phyloP scores from a whole-genome alignment of 306 rosid genomes.

The Rubus idaeus region DNA sequence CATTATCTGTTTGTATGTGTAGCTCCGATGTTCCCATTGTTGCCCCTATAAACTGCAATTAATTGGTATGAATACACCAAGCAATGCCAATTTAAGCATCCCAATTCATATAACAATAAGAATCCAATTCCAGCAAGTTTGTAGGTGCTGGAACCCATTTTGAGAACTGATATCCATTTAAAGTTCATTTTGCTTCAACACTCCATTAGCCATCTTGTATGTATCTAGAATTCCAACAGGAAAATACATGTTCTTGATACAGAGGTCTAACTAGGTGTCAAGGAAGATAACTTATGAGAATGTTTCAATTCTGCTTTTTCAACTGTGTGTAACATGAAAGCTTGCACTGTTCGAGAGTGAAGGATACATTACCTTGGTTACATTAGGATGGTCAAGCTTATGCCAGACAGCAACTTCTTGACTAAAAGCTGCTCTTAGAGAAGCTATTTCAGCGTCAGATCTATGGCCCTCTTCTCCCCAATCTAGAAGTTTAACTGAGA shows the following conservation, averaged over 20 bases:
- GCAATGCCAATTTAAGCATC: conserved; percentile 13
- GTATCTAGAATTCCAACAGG: not conserved
- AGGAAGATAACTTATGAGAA: not conserved
- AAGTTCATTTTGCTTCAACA: not conserved
- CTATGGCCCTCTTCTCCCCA: conserved; percentile 99
- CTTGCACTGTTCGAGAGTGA: not conserved
- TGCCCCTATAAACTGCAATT: conserved; percentile 89
- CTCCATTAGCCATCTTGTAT: not conserved
- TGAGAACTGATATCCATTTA: conserved; percentile 4
- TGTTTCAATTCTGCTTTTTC: not conserved
- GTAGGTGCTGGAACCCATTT: not conserved
- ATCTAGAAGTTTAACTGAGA: conserved; percentile 89
- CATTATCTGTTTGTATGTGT: conserved; percentile 82
- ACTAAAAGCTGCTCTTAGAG: conserved; percentile 91
- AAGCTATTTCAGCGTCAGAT: conserved; percentile 93
- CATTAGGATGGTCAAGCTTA: conserved; percentile 98
- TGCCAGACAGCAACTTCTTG: conserved; percentile 99
- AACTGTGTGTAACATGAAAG: not conserved
- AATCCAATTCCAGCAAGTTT: conserved; percentile 18
- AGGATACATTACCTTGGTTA: conserved; percentile 67
- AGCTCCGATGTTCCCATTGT: conserved; percentile 88
- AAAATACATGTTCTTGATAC: not conserved
- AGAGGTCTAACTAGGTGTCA: not conserved
- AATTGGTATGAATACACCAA: conserved; percentile 13
- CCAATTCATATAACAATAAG: conserved; percentile 7